Percentiles rank a stretch among this genome's conserved stretches.
Conservation (phyloP, 2,329 filamentous ascomycete genomes). For the Botrytis fragariae region DNA sequence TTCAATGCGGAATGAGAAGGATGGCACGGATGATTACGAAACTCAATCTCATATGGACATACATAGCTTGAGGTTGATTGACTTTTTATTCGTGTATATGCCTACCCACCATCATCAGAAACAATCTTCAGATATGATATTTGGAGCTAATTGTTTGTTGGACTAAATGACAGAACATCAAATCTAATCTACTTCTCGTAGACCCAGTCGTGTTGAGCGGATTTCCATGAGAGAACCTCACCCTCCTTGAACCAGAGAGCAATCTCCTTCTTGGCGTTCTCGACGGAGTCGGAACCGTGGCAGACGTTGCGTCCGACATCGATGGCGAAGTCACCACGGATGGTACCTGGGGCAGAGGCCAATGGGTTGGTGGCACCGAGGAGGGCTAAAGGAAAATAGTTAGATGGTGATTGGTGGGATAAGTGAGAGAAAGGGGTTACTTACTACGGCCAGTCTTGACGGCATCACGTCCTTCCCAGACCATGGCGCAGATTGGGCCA, state of each 20-base stretch:
- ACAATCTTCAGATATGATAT: background rate
- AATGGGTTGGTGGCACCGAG: conserved; percentile 99
- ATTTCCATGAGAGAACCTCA: conserved; percentile 84
- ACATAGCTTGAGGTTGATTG: background rate
- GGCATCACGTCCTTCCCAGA: conserved; percentile 98
- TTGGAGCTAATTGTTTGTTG: background rate
- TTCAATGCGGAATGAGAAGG: background rate
- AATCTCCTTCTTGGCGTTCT: conserved; percentile 99
- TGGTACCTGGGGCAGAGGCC: conserved; percentile 91
- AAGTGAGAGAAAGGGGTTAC: conserved; percentile 38
- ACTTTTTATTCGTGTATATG: conserved; percentile 3
- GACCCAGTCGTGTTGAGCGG: conserved; percentile 84
- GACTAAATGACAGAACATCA: background rate
- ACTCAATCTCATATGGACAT: background rate
- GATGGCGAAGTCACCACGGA: conserved; percentile 85
- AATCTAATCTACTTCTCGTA: conserved; percentile 74
- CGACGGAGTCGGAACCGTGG: conserved; percentile 98
- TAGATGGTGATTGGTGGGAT: conserved; percentile 5
- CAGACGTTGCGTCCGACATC: conserved; percentile 97
- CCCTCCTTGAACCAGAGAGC: conserved; percentile 93
- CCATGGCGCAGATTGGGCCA: conserved; percentile 97
- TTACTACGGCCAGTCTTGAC: conserved; percentile 96
- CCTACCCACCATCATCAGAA: background rate
- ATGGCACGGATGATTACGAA: background rate
- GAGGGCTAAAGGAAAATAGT: conserved; percentile 56